These are phyloP conservation scores for Rhodotorula sp. DNA, from an alignment of 1,284 basidiomycete species.

Conservation along the genomic window DNA sequence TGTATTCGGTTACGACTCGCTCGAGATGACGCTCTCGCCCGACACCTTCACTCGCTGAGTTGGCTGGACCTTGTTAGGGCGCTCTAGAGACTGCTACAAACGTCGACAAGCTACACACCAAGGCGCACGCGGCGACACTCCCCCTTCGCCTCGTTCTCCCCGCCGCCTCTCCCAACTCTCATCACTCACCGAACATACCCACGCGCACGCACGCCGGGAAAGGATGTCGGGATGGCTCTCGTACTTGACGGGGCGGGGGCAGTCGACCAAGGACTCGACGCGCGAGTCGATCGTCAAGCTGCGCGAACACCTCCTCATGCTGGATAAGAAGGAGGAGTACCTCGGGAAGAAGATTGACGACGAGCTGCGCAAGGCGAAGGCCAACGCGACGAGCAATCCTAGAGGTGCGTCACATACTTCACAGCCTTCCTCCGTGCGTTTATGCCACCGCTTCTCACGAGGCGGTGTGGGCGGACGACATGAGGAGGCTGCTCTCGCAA, in stretches of 20 bases:
- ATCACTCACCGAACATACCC: neutral
- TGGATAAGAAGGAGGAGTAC: constrained; percentile 99
- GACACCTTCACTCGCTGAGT: too few species aligned
- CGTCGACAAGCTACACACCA: too few species aligned
- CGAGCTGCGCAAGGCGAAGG: constrained; percentile 84
- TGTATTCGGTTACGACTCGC: too few species aligned
- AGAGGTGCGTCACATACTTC: constrained; percentile 63
- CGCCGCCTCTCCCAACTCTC: neutral
- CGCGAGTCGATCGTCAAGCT: constrained; percentile 54
- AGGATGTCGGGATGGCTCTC: constrained; percentile 84
- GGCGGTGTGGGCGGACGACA: neutral
- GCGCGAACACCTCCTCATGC: constrained; percentile 64
- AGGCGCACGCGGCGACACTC: too few species aligned
- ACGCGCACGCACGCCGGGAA: neutral
- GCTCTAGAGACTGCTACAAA: too few species aligned
- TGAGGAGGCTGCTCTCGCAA: neutral
- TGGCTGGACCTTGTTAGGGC: too few species aligned
- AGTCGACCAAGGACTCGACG: constrained; percentile 44
- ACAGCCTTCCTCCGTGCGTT: neutral
- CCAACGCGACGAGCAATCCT: constrained; percentile 93
- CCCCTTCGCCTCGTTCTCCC: too few species aligned
- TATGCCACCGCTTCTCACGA: neutral
- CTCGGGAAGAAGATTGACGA: constrained; percentile 97
- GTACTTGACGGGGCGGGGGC: constrained; percentile 56
- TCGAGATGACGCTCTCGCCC: too few species aligned